Base-by-base conservation (phyloP, 176 grass and related monocot species). In the Tillandsia leiboldiana region DNA sequence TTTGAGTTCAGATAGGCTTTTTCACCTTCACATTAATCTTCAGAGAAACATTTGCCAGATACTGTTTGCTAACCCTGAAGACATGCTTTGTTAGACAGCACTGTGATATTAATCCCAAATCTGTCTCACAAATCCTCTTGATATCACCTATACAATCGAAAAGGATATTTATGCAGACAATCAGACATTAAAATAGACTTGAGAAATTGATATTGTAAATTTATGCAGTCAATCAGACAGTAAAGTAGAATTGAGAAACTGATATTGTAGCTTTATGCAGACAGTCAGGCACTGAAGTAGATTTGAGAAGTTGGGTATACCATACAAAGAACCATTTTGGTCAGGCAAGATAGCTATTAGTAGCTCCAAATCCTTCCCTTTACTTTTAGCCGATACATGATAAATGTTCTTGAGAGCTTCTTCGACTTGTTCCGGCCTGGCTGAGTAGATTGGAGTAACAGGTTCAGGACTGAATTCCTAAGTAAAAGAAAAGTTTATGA, bases 11-110 rank as follows among this genome's bases (percentile, higher is more conserved):
- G 15, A 42, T 42, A 42, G 5, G 5, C 22, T 9, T 18, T 61
- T 54, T 80, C 59, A 90, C 88, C 88, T 91, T 91, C 11, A 82
- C 84, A 76, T 91, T 91, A 61, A 91, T 87, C 68, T 91, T 91
- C 9, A 91, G 26, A 72, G 88, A 73, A 69, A 91, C 64, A 81
- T 86, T 90, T 15, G 83, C 87, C 10, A 86, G 48, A 51, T 72
- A 80, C 0, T 71, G 12, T 18, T 49, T 18, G 9, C 23, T 20
- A 10, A 2, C 29, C 8, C 26, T 64, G 29, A 1, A 6, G 8
- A 83, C 77, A 78, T 81, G 50, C 26, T 61, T 69, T 12, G 2
- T 14, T 22, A 69, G 63, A 53, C 88, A 91, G 65, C 81, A 91
- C 68, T 91, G 88, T 0, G 88, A 81, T 59, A 91, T 72, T 6